These are phyloP conservation scores for Penicillium arizonense DNA, from an alignment of 495 filamentous ascomycete species.

Conservation along the genomic window DNA sequence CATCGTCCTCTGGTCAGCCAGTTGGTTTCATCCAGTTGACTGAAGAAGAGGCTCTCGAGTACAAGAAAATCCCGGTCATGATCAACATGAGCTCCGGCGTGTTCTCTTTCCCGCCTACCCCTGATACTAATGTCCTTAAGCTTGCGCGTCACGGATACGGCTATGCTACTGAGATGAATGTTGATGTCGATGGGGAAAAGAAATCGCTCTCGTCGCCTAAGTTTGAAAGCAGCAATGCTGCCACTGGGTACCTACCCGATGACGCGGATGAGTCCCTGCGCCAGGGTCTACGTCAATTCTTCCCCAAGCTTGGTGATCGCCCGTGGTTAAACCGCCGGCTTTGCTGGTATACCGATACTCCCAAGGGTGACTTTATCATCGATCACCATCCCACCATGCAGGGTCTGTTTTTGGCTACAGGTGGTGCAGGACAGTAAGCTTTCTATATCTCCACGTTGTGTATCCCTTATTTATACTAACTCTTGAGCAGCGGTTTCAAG, in stretches of 20 bases:
- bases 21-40: constrained; percentile 68
- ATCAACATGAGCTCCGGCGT: constrained; percentile 70
- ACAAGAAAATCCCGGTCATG: constrained; percentile 62
- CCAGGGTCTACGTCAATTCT: constrained; percentile 53
- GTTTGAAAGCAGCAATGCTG: constrained; percentile 27
- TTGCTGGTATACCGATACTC: constrained; percentile 58
- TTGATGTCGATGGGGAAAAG: constrained; percentile 10
- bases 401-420: constrained; percentile 71
- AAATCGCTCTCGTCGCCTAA: constrained; percentile 28
- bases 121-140: constrained; percentile 57
- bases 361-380: constrained; percentile 71
- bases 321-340: constrained; percentile 51
- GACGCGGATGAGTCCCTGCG: constrained; percentile 60
- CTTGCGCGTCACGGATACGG: constrained; percentile 76
- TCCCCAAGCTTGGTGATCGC: constrained; percentile 57
- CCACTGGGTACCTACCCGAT: constrained; percentile 39
- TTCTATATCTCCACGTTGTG: not conserved
- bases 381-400: constrained; percentile 62
- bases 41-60: constrained; percentile 53
- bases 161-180: constrained; percentile 49
- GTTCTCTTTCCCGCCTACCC: constrained; percentile 69
- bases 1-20: constrained; percentile 56
- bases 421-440: constrained; percentile 67
- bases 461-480: not conserved
- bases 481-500: constrained; percentile 59